These are phyloP conservation scores for Ganoderma leucocontextum DNA, from an alignment of 1,284 basidiomycete genomes.

Conservation along the genomic window DNA sequence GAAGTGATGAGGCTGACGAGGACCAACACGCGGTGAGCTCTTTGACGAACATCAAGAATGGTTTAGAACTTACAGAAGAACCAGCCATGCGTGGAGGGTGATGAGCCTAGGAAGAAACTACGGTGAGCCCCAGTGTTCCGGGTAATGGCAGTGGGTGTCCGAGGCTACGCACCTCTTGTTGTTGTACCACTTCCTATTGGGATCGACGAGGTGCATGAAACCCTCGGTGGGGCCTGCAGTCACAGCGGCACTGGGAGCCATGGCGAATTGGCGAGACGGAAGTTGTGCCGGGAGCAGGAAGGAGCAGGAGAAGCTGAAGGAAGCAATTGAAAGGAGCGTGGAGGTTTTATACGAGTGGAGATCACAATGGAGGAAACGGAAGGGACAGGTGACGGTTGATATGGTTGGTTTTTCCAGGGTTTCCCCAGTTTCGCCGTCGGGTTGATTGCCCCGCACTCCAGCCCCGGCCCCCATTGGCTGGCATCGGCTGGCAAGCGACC, in stretches of 20 bases:
- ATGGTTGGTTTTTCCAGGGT: constrained; percentile 39
- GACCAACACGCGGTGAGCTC: constrained; percentile 8
- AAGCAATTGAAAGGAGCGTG: constrained; percentile 39
- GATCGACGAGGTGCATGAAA: constrained; percentile 67
- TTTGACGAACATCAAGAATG: constrained; percentile 1
- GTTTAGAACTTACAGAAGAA: constrained; percentile 60
- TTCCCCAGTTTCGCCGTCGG: constrained; percentile 41
- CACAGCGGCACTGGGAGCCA: constrained; percentile 56
- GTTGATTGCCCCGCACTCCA: constrained; percentile 42
- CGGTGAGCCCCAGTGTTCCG: constrained; percentile 10
- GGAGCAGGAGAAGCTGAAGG: constrained; percentile 42
- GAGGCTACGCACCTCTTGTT: constrained; percentile 62
- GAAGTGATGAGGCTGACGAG: constrained; percentile 70
- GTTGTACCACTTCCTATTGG: constrained; percentile 74
- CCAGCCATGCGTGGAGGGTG: constrained; percentile 70
- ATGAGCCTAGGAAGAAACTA: constrained; percentile 56
- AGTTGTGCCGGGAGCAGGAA: constrained; percentile 33
- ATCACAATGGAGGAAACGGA: constrained; percentile 20
- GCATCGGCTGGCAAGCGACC: constrained; percentile 7
- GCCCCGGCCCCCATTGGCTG: constrained; percentile 31
- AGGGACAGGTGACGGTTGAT: constrained; percentile 30
- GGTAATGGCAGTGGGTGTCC: neutral
- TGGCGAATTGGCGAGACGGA: constrained; percentile 46
- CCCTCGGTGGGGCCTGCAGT: constrained; percentile 40
- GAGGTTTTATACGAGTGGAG: constrained; percentile 39